Conservation (phyloP, 306 rosid species). For the Aeschynomene evenia region DNA sequence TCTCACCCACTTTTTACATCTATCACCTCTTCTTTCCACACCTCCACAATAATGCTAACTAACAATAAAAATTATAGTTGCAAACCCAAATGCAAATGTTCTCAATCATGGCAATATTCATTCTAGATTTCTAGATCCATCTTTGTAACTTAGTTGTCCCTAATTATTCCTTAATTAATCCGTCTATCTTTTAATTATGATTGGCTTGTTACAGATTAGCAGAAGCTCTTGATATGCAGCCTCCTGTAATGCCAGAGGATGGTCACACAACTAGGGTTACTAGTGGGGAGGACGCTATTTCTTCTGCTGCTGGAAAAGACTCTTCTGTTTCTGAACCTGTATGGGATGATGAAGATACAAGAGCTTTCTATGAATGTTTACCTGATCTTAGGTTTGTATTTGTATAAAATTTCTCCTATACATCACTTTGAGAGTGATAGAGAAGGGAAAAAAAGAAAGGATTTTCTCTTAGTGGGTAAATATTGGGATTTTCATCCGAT, state of each 20-base stretch:
- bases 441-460: background rate
- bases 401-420: constrained; percentile 12
- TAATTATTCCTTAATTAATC: constrained; percentile 2
- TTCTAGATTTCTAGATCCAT: too few relatives aligned
- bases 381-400: constrained; percentile 94
- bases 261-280: constrained; percentile 95
- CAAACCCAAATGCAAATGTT: too few relatives aligned
- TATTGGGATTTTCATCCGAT: background rate
- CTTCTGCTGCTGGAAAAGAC: constrained; percentile 85
- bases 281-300: constrained; percentile 83
- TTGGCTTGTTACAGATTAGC: constrained; percentile 67
- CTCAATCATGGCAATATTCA: too few relatives aligned
- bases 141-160: background rate
- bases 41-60: too few relatives aligned
- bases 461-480: background rate
- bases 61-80: too few relatives aligned
- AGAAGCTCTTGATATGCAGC: constrained; percentile 98
- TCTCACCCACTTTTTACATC: too few relatives aligned
- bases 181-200: constrained; percentile 25
- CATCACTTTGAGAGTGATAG: background rate
- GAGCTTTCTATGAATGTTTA: constrained; percentile 90
- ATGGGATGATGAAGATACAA: constrained; percentile 98
- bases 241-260: constrained; percentile 99
- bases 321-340: constrained; percentile 75
- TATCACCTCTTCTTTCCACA: too few relatives aligned